A percentile compares a stretch with the other conserved stretches of the same genome.
These are phyloP conservation scores for Auxenochlorella pyrenoidosa DNA, from an alignment of 139 green algal species.

Conservation along the genomic window DNA sequence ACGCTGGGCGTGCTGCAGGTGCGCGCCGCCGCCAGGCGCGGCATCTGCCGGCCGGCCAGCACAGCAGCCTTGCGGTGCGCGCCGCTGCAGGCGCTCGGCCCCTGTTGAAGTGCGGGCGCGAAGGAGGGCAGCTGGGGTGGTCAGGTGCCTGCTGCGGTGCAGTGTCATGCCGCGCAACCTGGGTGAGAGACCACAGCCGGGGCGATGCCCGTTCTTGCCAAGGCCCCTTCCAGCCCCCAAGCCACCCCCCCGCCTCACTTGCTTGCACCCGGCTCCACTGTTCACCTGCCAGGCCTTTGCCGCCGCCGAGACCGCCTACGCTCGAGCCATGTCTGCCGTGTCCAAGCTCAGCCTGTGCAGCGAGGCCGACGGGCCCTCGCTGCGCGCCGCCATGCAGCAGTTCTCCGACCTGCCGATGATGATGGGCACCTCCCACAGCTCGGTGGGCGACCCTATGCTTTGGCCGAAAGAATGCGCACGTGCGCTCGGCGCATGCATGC, in stretches of 20 bases:
- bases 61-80: too few species aligned
- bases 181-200: too few species aligned
- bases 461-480: background rate
- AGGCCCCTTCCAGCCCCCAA: background rate
- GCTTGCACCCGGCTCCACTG: too few species aligned
- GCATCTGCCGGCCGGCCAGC: too few species aligned
- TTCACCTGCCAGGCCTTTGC: constrained; percentile 44
- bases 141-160: too few species aligned
- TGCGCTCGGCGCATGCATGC: too few species aligned
- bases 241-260: background rate
- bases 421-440: constrained; percentile 38
- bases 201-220: too few species aligned
- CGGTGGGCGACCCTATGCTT: background rate
- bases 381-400: constrained; percentile 45
- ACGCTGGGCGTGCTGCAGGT: constrained; percentile 60
- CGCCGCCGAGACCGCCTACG: constrained; percentile 50
- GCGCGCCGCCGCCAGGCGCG: too few species aligned
- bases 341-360: constrained; percentile 43
- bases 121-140: background rate
- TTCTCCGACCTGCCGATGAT: constrained; percentile 48
- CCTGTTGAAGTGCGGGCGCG: too few species aligned
- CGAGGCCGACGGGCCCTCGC: constrained; percentile 51
- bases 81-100: too few species aligned
- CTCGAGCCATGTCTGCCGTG: constrained; percentile 37
- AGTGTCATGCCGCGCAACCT: too few species aligned